Evolutionary conservation across 192 early-diverging fungal genomes (phyloP), one percentile per base, ranked within the genome.

Genomic region (Dissophora globulifera): DNA sequence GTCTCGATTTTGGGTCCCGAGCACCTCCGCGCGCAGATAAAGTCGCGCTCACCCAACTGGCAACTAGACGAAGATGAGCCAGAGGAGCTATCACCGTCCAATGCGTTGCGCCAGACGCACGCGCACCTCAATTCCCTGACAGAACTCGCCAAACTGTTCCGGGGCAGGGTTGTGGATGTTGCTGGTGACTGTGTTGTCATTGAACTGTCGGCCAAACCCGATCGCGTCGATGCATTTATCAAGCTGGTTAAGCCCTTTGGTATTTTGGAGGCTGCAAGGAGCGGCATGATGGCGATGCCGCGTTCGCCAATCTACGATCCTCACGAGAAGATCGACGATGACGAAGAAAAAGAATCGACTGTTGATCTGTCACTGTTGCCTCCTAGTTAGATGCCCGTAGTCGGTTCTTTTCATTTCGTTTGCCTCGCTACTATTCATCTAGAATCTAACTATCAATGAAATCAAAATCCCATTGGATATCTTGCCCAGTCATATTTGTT

Each of bases 271-370:
- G 94, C 92, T 5, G 91, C 94, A 23, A 87, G 97, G 65, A 94
- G 92, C 35, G 96, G 96, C 67, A 84, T 92, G 66, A 99, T 99
- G 97, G 95, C 96, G 27, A 96, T 99, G 92, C 94, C 96, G 26
- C 89, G 97, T 23, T 92, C 92, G 31, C 92, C 93, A 41, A 88
- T 95, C 40, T 90, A 89, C 58, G 92, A 92, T 49, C 65, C 89
- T 68, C 79, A 87, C 65, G 90, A 93, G 57, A 85, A 87, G 54
- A 82, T 78, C 7, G 84, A 89, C 25, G 79, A 72, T 35, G 82
- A 71, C 42, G 84, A 92, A 60, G 90, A 87, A 38, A 67, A 86
- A 42, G 83, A 81, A 38, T 82, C 83, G 33, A 78, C 67, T 22
- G 92, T 96, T n/a, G 97, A 97, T 86, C 91, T 89, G 31, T 92